A percentile compares a stretch with the other conserved stretches of the same genome.
These are phyloP conservation scores for Panellus pusillus DNA, from an alignment of 768 basidiomycete genomes.

Conservation along the genomic window DNA sequence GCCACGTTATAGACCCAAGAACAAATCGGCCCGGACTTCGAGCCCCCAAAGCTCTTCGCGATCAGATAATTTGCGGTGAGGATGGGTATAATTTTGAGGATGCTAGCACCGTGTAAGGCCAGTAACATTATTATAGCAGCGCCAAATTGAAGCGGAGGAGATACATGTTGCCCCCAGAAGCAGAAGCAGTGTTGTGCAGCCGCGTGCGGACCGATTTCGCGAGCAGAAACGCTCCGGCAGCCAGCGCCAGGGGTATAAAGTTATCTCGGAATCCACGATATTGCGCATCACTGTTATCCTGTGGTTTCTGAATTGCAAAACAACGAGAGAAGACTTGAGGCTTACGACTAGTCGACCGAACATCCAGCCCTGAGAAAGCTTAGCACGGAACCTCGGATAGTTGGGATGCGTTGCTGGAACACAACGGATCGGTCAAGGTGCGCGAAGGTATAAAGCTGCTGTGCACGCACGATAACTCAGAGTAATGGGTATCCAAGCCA, in stretches of 20 bases:
- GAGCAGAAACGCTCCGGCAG: constrained; percentile 52
- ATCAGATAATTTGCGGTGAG: constrained; percentile 69
- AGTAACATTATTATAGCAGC: constrained; percentile 67
- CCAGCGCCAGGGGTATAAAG: constrained; percentile 58
- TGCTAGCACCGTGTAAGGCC: constrained; percentile 78
- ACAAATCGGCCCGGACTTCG: constrained; percentile 46
- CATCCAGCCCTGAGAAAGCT: constrained; percentile 78
- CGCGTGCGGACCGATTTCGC: constrained; percentile 53
- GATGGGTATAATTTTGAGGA: constrained; percentile 75
- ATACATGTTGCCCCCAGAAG: constrained; percentile 27
- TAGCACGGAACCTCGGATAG: constrained; percentile 55
- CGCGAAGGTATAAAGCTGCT: not conserved
- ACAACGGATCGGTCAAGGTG: constrained; percentile 4
- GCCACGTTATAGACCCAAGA: constrained; percentile 80
- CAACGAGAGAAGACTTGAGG: constrained; percentile 15
- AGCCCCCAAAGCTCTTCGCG: constrained; percentile 44
- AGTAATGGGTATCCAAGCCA: constrained; percentile 74
- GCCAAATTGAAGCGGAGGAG: constrained; percentile 58
- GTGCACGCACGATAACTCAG: constrained; percentile 72
- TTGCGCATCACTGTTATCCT: constrained; percentile 95
- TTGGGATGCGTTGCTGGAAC: constrained; percentile 70
- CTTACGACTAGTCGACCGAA: constrained; percentile 77
- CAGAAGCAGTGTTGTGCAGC: constrained; percentile 12
- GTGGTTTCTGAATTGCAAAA: constrained; percentile 10
- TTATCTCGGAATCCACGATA: constrained; percentile 87